Conservation (phyloP, 495 filamentous ascomycete species). For the Immersiella caudata region DNA sequence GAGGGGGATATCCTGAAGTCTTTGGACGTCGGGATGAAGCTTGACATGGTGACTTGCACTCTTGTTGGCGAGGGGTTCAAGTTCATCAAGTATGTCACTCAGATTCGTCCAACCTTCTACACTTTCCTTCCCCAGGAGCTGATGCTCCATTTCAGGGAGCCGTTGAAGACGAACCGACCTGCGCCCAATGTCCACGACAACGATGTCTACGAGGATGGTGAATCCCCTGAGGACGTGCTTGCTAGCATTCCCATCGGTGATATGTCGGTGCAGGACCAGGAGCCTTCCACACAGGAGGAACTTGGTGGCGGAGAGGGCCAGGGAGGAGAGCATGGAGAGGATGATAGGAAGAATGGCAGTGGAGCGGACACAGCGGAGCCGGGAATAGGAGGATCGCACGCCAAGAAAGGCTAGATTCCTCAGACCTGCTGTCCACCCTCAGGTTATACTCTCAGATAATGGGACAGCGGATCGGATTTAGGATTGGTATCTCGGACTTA, state of each 20-base stretch:
- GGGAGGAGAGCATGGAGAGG: not conserved
- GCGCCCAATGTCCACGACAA: slow-evolving; percentile 38
- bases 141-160: slow-evolving; percentile 67
- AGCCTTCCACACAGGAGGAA: not conserved
- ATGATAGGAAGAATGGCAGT: too few relatives aligned
- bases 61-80: slow-evolving; percentile 59
- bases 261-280: not conserved
- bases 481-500: not conserved
- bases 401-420: too few relatives aligned
- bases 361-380: too few relatives aligned
- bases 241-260: not conserved
- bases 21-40: slow-evolving; percentile 76
- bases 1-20: slow-evolving; percentile 58
- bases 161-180: slow-evolving; percentile 44
- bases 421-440: not conserved
- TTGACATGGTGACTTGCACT: slow-evolving; percentile 64
- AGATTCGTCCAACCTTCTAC: slow-evolving; percentile 60
- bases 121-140: slow-evolving; percentile 70
- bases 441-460: not conserved
- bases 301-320: not conserved
- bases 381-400: too few relatives aligned
- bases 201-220: slow-evolving; percentile 30
- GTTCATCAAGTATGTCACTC: slow-evolving; percentile 62
- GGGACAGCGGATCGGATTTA: not conserved
- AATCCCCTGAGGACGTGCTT: slow-evolving; percentile 7